phyloP scores from a whole-genome alignment of 352 stramenopile genomes.

The Pythium brassicae region DNA sequence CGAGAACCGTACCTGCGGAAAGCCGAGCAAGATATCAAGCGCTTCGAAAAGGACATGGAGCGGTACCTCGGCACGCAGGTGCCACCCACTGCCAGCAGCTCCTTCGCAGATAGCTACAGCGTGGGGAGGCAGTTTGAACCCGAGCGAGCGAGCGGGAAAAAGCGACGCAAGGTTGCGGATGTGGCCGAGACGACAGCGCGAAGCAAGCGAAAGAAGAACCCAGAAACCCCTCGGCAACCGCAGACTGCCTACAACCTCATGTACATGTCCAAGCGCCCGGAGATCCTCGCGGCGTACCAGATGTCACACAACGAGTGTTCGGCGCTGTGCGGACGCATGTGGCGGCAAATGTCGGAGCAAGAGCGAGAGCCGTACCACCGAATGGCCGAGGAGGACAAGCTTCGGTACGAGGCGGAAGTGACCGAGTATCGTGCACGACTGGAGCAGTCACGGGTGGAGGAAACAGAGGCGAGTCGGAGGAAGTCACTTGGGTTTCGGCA shows the following conservation, averaged over 20 bases:
- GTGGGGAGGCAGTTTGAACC: neutral
- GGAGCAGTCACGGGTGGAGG: slow-evolving; percentile 6
- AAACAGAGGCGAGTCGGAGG: slow-evolving; percentile 9
- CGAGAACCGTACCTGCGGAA: slow-evolving; percentile 27
- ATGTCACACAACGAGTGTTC: slow-evolving; percentile 69
- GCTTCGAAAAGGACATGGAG: slow-evolving; percentile 54
- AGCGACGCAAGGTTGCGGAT: slow-evolving; percentile 10
- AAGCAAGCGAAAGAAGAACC: slow-evolving; percentile 20
- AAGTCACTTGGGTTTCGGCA: slow-evolving; percentile 27
- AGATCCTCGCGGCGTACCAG: slow-evolving; percentile 49
- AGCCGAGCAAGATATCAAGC: slow-evolving; percentile 36
- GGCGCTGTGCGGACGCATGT: slow-evolving; percentile 47
- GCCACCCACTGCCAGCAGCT: slow-evolving; percentile 1
- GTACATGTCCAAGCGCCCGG: slow-evolving; percentile 49
- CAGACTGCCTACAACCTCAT: slow-evolving; percentile 63
- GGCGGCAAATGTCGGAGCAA: slow-evolving; percentile 48
- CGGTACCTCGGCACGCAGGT: slow-evolving; percentile 12
- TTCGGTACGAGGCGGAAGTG: slow-evolving; percentile 40
- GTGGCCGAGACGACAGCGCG: neutral
- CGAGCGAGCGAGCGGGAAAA: slow-evolving; percentile 7
- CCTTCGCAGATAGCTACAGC: slow-evolving; percentile 3
- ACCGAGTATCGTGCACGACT: slow-evolving; percentile 18
- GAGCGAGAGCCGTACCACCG: slow-evolving; percentile 47
- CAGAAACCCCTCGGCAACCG: slow-evolving; percentile 21
- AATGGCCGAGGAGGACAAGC: slow-evolving; percentile 51